Conservation (phyloP, 2,329 filamentous ascomycete species). For the Curvularia eragrostidis region DNA sequence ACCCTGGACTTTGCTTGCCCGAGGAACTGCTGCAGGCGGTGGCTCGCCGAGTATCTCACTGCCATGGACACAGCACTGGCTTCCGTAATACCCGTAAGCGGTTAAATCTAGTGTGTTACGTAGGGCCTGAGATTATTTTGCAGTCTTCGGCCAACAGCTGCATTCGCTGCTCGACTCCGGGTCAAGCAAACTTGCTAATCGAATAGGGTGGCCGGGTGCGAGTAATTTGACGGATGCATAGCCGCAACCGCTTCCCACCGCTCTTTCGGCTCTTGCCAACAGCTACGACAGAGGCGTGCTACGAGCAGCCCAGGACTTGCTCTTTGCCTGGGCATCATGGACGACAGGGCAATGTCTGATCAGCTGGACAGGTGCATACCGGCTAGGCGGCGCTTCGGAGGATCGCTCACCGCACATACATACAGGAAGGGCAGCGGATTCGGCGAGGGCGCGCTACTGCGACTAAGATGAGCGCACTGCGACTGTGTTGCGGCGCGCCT, state of each 20-base stretch:
- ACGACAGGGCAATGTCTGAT: conserved; percentile 16
- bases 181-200: conserved; percentile 13
- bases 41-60: neutral
- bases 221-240: conserved; percentile 12
- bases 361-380: conserved; percentile 34
- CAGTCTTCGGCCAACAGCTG: conserved; percentile 5
- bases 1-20: neutral
- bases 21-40: conserved; percentile 8
- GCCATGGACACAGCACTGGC: conserved; percentile 1
- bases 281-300: conserved; percentile 8
- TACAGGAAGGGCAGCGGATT: conserved; percentile 2
- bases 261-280: conserved; percentile 27
- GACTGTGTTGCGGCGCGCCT: conserved; percentile 11
- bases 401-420: conserved; percentile 25
- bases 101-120: neutral
- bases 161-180: conserved; percentile 5
- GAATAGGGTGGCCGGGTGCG: conserved; percentile 7
- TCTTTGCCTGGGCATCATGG: conserved; percentile 7
- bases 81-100: conserved; percentile 8
- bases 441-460: conserved; percentile 10
- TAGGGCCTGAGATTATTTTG: neutral
- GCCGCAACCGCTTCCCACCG: conserved; percentile 25
- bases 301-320: conserved; percentile 9
- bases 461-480: conserved; percentile 6
- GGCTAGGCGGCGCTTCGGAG: conserved; percentile 23